These are phyloP conservation scores for Schizochytrium sp. DNA, from an alignment of 108 stramenopile species.

Conservation along the genomic window DNA sequence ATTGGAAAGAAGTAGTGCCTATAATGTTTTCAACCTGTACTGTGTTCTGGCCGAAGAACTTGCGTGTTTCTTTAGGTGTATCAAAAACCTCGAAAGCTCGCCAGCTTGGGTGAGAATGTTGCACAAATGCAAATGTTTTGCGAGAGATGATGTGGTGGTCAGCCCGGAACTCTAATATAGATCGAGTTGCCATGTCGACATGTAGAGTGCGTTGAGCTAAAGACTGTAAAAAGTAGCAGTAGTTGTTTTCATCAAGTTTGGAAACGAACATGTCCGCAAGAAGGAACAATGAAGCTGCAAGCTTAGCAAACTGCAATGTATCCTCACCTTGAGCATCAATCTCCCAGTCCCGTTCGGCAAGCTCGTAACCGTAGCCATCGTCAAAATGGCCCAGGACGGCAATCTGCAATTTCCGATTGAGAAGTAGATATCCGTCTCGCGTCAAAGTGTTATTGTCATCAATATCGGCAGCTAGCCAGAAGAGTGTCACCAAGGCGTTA, in stretches of 20 bases:
- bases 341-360: constrained; percentile 50
- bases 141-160: constrained; percentile 24
- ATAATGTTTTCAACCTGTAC: constrained; percentile 41
- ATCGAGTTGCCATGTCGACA: neutral
- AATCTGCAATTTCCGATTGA: neutral
- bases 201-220: neutral
- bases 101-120: constrained; percentile 12
- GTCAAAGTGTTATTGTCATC: constrained; percentile 27
- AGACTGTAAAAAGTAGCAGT: constrained; percentile 34
- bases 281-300: neutral
- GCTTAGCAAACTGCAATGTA: neutral
- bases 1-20: neutral
- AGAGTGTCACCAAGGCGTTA: constrained; percentile 41
- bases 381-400: constrained; percentile 26
- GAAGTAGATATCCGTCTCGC: constrained; percentile 16
- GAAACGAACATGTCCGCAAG: constrained; percentile 40
- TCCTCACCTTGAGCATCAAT: neutral
- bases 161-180: constrained; percentile 7
- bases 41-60: constrained; percentile 24
- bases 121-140: constrained; percentile 14
- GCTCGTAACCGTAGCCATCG: constrained; percentile 35
- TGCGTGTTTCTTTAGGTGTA: neutral
- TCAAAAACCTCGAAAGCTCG: neutral
- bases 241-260: constrained; percentile 29
- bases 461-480: constrained; percentile 52